phyloP scores from a whole-genome alignment of 2,329 filamentous ascomycete genomes.

The Colletotrichum sp. region DNA sequence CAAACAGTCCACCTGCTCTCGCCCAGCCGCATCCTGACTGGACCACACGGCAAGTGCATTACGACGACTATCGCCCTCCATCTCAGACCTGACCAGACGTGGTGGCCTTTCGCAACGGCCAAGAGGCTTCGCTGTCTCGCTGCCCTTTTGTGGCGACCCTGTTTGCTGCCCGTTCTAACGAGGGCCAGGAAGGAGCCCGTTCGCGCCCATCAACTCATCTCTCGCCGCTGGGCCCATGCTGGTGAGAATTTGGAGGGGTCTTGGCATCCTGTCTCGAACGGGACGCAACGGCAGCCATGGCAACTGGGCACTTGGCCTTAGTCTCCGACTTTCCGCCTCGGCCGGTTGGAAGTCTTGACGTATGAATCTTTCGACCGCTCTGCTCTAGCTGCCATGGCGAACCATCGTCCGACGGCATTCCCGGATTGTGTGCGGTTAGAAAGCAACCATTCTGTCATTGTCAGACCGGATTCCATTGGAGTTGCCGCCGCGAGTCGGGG shows the following conservation, averaged over 20 bases:
- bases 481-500: not conserved
- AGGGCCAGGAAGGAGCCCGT: not conserved
- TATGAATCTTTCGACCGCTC: not conserved
- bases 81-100: not conserved
- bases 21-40: constrained; percentile 1
- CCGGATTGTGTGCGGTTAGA: not conserved
- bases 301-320: not conserved
- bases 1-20: not conserved
- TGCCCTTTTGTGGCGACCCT: not conserved
- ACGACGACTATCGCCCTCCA: constrained; percentile 11
- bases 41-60: not conserved
- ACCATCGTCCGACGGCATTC: not conserved
- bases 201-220: not conserved
- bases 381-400: not conserved
- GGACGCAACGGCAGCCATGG: not conserved
- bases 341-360: not conserved
- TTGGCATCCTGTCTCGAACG: constrained; percentile 5
- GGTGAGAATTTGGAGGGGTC: not conserved
- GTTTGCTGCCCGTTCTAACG: not conserved
- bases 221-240: not conserved
- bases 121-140: not conserved
- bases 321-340: not conserved
- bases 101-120: not conserved
- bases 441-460: not conserved
- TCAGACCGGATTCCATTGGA: not conserved